Evolutionary conservation across 345 rosid species (phyloP), one percentile per base, ranked within the genome.

Genomic region (Eucalyptus tenuipes): DNA sequence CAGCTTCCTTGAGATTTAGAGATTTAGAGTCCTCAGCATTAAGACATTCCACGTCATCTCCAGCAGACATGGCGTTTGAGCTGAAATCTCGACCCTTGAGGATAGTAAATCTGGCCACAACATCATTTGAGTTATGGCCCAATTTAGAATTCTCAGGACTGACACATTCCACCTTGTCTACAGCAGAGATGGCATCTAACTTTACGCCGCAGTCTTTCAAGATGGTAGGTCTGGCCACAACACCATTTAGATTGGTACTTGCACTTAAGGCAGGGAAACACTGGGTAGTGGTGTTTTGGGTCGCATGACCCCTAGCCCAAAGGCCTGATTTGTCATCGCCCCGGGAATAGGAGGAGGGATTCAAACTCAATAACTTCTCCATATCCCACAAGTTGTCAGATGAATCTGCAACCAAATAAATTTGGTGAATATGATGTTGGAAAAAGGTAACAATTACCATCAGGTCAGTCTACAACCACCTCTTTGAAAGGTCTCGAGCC

Each of bases 61-160:
- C 84, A 75, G 47, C 47, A 75, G 47, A 75, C 29, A 20, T 10
- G 47, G 47, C 5, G 29, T 75, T 75, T 40, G 84, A 75, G 27
- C 20, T 75, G 33, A 86, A 89, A 45, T 53, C 88, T 86, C 90
- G 92, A 88, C 85, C 47, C 90, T 93, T 94, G 48, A 94, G 94
- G 85, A 93, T 91, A 85, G 87, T 84, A 90, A 91, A 93, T 93
- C 97, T 94, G 52, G 93, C 90, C 91, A 93, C 87, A 53, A 94
- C 94, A 93, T 95, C 95, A 91, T 93, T 93, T 87, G 87, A 88
- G 88, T 89, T 87, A 89, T 85, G 80, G 89, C 87, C 88, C 22
- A 87, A 85, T 52, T 88, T 90, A 71, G 79, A 49, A 29, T 40
- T 75, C 47, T 75, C 84, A 75, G 47, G 29, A 40, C 47, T 3